A percentile compares a stretch with the other conserved stretches of the same genome.
Evolutionary conservation across 805 yeast genomes (phyloP).

Genomic region (Nakazawaea ishiwadae): DNA sequence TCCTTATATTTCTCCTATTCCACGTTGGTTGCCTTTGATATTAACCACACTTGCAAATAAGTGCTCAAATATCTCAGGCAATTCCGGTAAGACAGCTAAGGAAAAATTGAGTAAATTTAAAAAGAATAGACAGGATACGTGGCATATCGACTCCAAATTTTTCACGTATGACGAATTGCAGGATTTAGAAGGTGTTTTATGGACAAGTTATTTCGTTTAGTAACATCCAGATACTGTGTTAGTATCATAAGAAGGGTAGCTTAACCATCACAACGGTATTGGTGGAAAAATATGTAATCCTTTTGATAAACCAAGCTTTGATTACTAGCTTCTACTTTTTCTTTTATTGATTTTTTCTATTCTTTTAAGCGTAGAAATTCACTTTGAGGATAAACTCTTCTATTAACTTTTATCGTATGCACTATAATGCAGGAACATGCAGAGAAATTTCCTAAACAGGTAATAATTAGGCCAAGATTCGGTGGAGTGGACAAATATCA

Average conservation of each 20-base stretch:
- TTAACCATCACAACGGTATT: no score
- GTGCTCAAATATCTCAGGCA: conserved; percentile 69
- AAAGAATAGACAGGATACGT: conserved; percentile 89
- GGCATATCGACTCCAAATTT: conserved; percentile 82
- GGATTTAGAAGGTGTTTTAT: conserved; percentile 88
- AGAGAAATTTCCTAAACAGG: no score
- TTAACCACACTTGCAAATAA: conserved; percentile 66
- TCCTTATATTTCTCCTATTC: conserved; percentile 89
- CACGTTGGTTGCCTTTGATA: conserved; percentile 78
- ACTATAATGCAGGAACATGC: no score
- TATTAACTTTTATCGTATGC: no score
- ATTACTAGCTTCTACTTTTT: not conserved
- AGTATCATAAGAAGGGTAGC: no score
- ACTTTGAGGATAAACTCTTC: no score
- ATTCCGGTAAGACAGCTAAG: conserved; percentile 81
- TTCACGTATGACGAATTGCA: conserved; percentile 79
- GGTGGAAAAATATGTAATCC: not conserved
- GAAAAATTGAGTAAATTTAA: conserved; percentile 77
- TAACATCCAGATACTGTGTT: conserved; percentile 1
- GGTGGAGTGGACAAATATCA: no score
- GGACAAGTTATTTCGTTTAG: conserved; percentile 87
- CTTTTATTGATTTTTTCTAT: no score
- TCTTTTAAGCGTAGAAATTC: no score
- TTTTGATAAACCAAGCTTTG: not conserved
- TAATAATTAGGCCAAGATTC: no score